Evolutionary conservation across 176 grass and related monocot species (phyloP).

Genomic region (Thinopyrum elongatum): DNA sequence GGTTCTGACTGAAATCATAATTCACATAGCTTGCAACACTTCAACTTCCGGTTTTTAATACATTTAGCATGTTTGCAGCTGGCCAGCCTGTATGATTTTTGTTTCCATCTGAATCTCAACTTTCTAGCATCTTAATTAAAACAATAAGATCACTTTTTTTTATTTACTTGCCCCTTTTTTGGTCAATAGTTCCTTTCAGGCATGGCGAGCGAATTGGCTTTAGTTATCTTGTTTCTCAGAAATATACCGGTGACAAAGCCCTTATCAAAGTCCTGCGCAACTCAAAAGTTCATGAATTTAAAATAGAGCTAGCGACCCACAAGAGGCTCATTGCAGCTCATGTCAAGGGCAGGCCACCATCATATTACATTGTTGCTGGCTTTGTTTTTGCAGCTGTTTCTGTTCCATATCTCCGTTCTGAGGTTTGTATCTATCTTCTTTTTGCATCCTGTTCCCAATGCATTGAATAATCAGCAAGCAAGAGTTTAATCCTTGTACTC

Average conservation of each 20-base stretch:
- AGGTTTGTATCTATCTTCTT: constrained; percentile 50
- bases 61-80: neutral
- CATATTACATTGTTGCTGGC: constrained; percentile 99
- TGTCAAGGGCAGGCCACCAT: constrained; percentile 82
- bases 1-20: neutral
- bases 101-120: constrained; percentile 12
- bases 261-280: constrained; percentile 69
- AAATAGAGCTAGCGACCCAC: constrained; percentile 83
- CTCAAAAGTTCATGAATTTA: constrained; percentile 78
- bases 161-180: constrained; percentile 16
- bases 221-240: constrained; percentile 96
- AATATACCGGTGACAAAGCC: constrained; percentile 93
- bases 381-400: constrained; percentile 90
- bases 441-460: neutral
- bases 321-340: constrained; percentile 84
- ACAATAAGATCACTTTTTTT: neutral
- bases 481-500: neutral
- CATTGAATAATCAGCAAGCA: constrained; percentile 13
- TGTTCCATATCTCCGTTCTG: constrained; percentile 96
- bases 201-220: constrained; percentile 97
- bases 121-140: neutral
- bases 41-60: neutral
- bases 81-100: neutral
- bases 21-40: neutral
- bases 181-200: constrained; percentile 82